phyloP scores from a whole-genome alignment of 495 filamentous ascomycete species.

The Penicillium herquei region DNA sequence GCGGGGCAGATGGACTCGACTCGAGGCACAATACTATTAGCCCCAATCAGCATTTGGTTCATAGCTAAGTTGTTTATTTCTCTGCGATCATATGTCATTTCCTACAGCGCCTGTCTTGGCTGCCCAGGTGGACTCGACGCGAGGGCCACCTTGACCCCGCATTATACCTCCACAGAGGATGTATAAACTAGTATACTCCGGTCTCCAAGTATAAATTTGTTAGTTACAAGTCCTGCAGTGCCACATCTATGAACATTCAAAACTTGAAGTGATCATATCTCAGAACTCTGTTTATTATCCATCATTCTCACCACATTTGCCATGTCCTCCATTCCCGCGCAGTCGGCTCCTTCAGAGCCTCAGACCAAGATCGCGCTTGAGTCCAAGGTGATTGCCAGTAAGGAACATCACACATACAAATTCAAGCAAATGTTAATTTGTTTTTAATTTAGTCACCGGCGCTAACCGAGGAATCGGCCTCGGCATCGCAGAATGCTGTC shows the following conservation, averaged over 20 bases:
- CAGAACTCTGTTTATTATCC: neutral
- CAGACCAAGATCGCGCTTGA: slow-evolving; percentile 17
- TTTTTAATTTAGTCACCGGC: slow-evolving; percentile 26
- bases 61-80: neutral
- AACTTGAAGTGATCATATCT: too few species aligned
- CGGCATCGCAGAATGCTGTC: slow-evolving; percentile 39
- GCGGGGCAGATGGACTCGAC: slow-evolving; percentile 9
- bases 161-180: neutral
- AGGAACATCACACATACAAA: neutral
- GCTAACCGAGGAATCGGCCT: slow-evolving; percentile 40
- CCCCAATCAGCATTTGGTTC: neutral
- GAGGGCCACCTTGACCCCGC: neutral
- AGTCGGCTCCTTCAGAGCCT: slow-evolving; percentile 11
- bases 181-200: too few species aligned
- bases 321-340: slow-evolving; percentile 1
- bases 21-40: slow-evolving; percentile 5
- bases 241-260: too few species aligned
- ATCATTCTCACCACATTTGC: neutral
- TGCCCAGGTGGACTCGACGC: neutral
- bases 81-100: neutral
- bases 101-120: too few species aligned
- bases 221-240: too few species aligned
- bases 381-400: slow-evolving; percentile 19
- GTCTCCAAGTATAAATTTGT: too few species aligned
- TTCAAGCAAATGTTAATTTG: neutral